A percentile compares a stretch with the other conserved stretches of the same genome.
phyloP scores from a whole-genome alignment of 2,329 filamentous ascomycete species.

The Cyphellophora europaea region DNA sequence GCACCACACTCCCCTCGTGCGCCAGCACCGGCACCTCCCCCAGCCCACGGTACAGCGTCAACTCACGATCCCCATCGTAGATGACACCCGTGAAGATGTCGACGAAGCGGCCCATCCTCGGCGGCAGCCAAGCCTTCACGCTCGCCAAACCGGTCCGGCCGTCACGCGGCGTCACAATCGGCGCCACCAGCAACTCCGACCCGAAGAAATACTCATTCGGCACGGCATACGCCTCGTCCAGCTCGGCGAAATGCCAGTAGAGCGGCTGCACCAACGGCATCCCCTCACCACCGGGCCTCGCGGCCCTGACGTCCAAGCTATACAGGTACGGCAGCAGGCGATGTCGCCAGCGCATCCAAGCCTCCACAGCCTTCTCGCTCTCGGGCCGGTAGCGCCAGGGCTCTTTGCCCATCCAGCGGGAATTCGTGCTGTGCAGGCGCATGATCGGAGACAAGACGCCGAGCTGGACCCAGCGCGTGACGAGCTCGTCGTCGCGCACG shows the following conservation, averaged over 20 bases:
- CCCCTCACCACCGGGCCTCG: constrained; percentile 27
- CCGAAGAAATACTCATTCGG: constrained; percentile 54
- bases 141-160: constrained; percentile 36
- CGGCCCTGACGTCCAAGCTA: constrained; percentile 43
- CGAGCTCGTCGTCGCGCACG: constrained; percentile 48
- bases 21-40: constrained; percentile 45
- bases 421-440: constrained; percentile 51
- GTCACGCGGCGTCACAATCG: constrained; percentile 45
- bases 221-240: constrained; percentile 45
- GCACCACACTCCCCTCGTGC: constrained; percentile 48
- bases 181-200: constrained; percentile 45
- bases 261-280: constrained; percentile 51
- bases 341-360: constrained; percentile 47
- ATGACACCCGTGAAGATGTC: constrained; percentile 50
- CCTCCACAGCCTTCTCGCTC: constrained; percentile 36
- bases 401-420: constrained; percentile 51
- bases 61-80: constrained; percentile 47
- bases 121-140: constrained; percentile 49
- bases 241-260: constrained; percentile 51
- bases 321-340: constrained; percentile 52
- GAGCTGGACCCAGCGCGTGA: constrained; percentile 52
- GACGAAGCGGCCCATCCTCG: constrained; percentile 34
- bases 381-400: constrained; percentile 49
- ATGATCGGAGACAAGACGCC: constrained; percentile 54
- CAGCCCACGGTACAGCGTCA: constrained; percentile 43